These are phyloP conservation scores for Blastomyces gilchristii DNA, from an alignment of 2,329 filamentous ascomycete species.

Conservation along the genomic window DNA sequence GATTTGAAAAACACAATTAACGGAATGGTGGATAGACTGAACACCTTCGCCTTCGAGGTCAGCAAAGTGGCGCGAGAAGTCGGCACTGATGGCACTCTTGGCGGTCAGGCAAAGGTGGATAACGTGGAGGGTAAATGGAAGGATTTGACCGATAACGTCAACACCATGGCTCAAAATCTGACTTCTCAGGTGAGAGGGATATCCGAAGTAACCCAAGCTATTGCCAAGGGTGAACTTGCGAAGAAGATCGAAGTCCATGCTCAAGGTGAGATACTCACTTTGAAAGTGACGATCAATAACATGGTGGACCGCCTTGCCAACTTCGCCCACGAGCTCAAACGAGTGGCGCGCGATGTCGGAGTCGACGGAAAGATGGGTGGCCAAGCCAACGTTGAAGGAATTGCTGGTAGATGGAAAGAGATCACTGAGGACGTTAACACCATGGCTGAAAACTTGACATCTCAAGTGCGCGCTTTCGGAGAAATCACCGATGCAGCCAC, in stretches of 20 bases:
- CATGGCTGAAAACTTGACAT: slow-evolving; percentile 78
- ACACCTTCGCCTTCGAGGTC: slow-evolving; percentile 55
- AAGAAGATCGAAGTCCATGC: slow-evolving; percentile 93
- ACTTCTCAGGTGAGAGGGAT: slow-evolving; percentile 71
- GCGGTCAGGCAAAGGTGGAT: slow-evolving; percentile 53
- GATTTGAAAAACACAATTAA: slow-evolving; percentile 86
- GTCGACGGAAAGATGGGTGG: slow-evolving; percentile 98
- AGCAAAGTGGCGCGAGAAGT: slow-evolving; percentile 57
- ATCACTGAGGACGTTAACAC: slow-evolving; percentile 96
- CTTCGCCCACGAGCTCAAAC: slow-evolving; percentile 91
- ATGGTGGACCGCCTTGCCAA: slow-evolving; percentile 94
- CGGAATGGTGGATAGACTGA: slow-evolving; percentile 55
- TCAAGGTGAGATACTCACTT: slow-evolving; percentile 82
- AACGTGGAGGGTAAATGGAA: slow-evolving; percentile 59
- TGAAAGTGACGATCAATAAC: slow-evolving; percentile 97
- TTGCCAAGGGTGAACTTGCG: slow-evolving; percentile 90
- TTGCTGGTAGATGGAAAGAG: slow-evolving; percentile 94
- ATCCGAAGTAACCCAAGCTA: slow-evolving; percentile 86
- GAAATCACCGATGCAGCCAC: slow-evolving; percentile 98
- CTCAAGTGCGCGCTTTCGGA: slow-evolving; percentile 93
- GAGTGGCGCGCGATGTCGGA: slow-evolving; percentile 90
- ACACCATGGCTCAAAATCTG: slow-evolving; percentile 56
- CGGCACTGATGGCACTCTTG: slow-evolving; percentile 54
- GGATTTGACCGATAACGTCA: slow-evolving; percentile 56
- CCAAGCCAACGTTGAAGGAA: slow-evolving; percentile 85